Evolutionary conservation across 2,329 filamentous ascomycete genomes (phyloP).

Genomic region (Pseudogymnoascus sp.): DNA sequence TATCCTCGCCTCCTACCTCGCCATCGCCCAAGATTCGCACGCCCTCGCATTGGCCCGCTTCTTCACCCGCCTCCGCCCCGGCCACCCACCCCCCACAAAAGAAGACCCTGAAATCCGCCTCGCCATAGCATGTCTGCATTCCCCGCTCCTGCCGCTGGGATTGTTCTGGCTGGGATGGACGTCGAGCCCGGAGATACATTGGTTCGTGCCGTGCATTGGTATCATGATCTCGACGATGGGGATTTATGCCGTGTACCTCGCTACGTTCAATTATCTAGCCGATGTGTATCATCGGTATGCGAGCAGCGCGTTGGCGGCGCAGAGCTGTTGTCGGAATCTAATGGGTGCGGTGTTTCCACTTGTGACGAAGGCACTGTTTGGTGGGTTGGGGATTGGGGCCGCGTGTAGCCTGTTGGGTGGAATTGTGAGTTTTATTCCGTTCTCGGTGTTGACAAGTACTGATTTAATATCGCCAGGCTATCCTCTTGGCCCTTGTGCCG

Average conservation of each 20-base stretch:
- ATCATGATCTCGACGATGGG: slow-evolving; percentile 72
- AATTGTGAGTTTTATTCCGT: slow-evolving; percentile 32
- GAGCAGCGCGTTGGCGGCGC: slow-evolving; percentile 75
- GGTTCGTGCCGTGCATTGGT: slow-evolving; percentile 63
- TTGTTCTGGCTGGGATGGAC: slow-evolving; percentile 77
- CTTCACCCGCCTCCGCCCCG: slow-evolving; percentile 24
- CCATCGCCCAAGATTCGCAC: slow-evolving; percentile 61
- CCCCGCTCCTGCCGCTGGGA: slow-evolving; percentile 66
- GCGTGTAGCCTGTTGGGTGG: slow-evolving; percentile 71
- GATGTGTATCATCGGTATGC: slow-evolving; percentile 82
- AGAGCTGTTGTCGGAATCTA: slow-evolving; percentile 79
- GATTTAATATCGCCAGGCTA: slow-evolving; percentile 24
- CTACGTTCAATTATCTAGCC: slow-evolving; percentile 87
- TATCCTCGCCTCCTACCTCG: slow-evolving; percentile 57
- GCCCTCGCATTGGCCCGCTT: slow-evolving; percentile 40
- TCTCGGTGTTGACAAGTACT: background rate
- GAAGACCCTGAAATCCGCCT: slow-evolving; percentile 67
- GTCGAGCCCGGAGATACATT: slow-evolving; percentile 52
- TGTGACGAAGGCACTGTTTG: slow-evolving; percentile 66
- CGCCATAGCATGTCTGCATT: slow-evolving; percentile 75
- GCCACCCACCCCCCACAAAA: slow-evolving; percentile 32
- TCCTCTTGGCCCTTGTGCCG: slow-evolving; percentile 66
- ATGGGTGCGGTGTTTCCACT: slow-evolving; percentile 75
- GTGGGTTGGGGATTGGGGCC: slow-evolving; percentile 58
- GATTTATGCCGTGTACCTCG: slow-evolving; percentile 79